These are phyloP conservation scores for Umbellularia californica DNA, from an alignment of 164 flowering plant species.

Conservation along the genomic window DNA sequence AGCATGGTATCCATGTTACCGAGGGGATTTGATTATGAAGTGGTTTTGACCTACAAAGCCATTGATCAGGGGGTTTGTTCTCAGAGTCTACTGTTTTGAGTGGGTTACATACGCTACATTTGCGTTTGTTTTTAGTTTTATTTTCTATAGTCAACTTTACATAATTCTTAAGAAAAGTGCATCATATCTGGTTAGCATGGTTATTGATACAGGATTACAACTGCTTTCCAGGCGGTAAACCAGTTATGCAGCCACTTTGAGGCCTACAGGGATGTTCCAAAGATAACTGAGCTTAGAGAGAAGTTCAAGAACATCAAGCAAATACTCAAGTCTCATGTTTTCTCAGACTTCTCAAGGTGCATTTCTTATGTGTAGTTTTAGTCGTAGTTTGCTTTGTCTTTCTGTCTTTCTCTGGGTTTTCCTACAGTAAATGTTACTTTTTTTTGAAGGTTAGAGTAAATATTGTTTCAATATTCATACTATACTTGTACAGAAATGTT, in stretches of 20 bases:
- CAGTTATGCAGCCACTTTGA: slow-evolving; percentile 97
- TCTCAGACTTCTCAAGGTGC: slow-evolving; percentile 97
- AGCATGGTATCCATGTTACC: not conserved
- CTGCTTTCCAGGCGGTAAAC: slow-evolving; percentile 80
- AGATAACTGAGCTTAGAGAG: slow-evolving; percentile 90
- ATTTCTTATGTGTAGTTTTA: not conserved
- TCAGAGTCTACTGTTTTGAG: not conserved
- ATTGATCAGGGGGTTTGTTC: not conserved
- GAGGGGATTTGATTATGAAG: not conserved
- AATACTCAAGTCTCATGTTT: slow-evolving; percentile 92
- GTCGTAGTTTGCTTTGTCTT: no score
- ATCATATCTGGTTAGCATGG: slow-evolving; percentile 3
- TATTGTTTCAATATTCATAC: no score
- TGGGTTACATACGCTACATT: not conserved
- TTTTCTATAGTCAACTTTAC: not conserved
- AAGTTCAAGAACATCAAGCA: slow-evolving; percentile 94
- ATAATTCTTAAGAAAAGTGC: not conserved
- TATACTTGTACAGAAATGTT: not conserved
- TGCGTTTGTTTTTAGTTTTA: not conserved
- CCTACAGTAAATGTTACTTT: not conserved
- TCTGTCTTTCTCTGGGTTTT: not conserved
- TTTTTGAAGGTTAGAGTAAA: not conserved
- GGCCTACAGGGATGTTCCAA: slow-evolving; percentile 90
- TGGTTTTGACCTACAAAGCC: not conserved
- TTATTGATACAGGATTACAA: slow-evolving; percentile 8